Conservation (phyloP, 2,329 filamentous ascomycete genomes). For the Didymella glomerata region DNA sequence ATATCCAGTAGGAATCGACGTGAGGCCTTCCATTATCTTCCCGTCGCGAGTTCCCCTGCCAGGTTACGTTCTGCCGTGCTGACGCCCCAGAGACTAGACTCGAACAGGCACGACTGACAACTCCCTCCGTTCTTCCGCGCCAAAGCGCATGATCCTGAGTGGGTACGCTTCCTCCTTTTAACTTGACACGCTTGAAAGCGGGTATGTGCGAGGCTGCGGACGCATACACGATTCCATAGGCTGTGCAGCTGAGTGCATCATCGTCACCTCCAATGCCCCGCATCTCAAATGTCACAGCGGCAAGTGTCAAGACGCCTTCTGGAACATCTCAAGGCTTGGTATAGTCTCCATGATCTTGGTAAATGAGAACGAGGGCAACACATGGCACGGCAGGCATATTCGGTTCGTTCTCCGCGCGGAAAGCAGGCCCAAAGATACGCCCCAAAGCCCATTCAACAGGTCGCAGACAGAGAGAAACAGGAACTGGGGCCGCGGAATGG, state of each 20-base stretch:
- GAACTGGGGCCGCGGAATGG: conserved; percentile 8
- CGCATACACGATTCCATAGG: not conserved
- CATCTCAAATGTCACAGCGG: conserved; percentile 1
- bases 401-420: conserved; percentile 8
- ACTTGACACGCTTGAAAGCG: not conserved
- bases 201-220: conserved; percentile 1
- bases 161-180: not conserved
- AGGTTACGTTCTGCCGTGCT: conserved; percentile 16
- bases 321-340: not conserved
- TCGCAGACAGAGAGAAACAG: conserved; percentile 1
- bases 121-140: conserved; percentile 2
- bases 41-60: conserved; percentile 15
- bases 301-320: not conserved
- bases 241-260: conserved; percentile 1
- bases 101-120: not conserved
- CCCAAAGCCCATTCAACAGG: not conserved
- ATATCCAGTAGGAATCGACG: conserved; percentile 7
- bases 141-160: not conserved
- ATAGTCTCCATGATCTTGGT: not conserved
- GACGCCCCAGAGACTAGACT: conserved; percentile 3
- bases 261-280: not conserved
- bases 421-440: conserved; percentile 3
- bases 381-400: conserved; percentile 10
- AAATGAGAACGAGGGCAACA: not conserved
- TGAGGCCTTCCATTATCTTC: conserved; percentile 4